Evolutionary conservation across 2,329 filamentous ascomycete species (phyloP), one percentile per base, ranked within the genome.

Genomic region (Coleophoma eucalyptorum): DNA sequence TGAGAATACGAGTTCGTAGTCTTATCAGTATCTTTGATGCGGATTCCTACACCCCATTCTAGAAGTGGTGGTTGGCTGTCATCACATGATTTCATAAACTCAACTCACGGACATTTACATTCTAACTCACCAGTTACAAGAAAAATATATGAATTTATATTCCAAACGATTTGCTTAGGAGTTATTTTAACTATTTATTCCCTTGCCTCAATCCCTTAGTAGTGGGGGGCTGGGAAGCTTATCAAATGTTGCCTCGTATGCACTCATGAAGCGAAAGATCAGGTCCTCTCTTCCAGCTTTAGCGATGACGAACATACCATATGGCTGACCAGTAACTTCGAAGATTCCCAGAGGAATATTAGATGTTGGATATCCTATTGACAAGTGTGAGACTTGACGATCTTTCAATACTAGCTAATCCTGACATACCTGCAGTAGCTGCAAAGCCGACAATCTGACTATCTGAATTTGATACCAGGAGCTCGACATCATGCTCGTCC

Each of bases 301-400:
- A n/a, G 61, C 60, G n/a, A 62, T 34, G 4, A 59, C 51, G 41
- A 62, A 62, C 11, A 66, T 50, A 1, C 62, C 60, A 51, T 60
- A 65, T 8, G 61, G 64, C 40, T 58, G 58, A 13, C 54, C 55
- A 42, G 62, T 65, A 43, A 41, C 35, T 26, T 53, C 46, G 34
- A 62, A 34, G 35, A 58, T 59, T 1, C 56, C 57, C 40, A 62
- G 55, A 1, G 62, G 62, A 1, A 65, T 56, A 4, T 59, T 64
- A 13, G 58, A 63, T 16, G 60, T 53, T 10, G 65, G 62, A 55
- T 58, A 63, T 0, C 61, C 58, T 61, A 15, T 21, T 31, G 4
- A 11, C 11, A 21, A 18, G 43, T 52, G 18, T 55, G 47, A 48
- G 19, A 15, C 41, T 26, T 26, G 26, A 8, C 26, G 26, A 26